Base-by-base conservation (phyloP, 2,329 filamentous ascomycete genomes). In the Colletotrichum sp. region DNA sequence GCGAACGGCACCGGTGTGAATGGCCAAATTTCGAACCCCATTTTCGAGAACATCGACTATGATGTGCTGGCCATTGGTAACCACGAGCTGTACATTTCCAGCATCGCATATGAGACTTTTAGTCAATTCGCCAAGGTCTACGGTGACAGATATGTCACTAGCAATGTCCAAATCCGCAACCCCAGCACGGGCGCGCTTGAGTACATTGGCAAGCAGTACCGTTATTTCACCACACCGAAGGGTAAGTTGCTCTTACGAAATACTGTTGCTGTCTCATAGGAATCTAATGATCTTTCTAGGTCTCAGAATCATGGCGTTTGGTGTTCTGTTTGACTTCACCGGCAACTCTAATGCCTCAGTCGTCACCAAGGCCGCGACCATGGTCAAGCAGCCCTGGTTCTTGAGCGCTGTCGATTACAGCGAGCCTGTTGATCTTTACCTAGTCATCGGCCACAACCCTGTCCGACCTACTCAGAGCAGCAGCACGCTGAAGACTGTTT, bases 391-490 rank as follows among this genome's bases (percentile, higher is more conserved):
- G 81, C 78, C 83, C 4, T 94, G 92, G 92, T 94, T 94, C 82
- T 81, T 85, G 10, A 85, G 92, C 60, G 90, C 91, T 16, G 84
- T 94, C 71, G 88, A 90, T 76, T 84, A 84, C 6, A 71, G 80
- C 12, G 83, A 92, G 57, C 89, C 91, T 4, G 88, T 94, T 57
- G 93, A 94, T 80, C 80, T 93, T 13, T 94, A 93, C 78, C 78
- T 94, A 24, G 83, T 94, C 13, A 86, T 92, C 52, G 92, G 92
- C 1, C 92, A 94, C 82, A 93, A 93, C 78, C 90, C 91, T 18
- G 87, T 90, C 8, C 86, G 89, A 4, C 81, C 85, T 8, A 85
- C 84, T 7, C 84, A 85, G 14, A 83, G 81, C 7, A 85, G 83
- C 24, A 89, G 86, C 79, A 89, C 86, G 2, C 84, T 87, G 59